These are phyloP conservation scores for Phytophthora podocarpi DNA, from an alignment of 352 stramenopile species.

Conservation along the genomic window DNA sequence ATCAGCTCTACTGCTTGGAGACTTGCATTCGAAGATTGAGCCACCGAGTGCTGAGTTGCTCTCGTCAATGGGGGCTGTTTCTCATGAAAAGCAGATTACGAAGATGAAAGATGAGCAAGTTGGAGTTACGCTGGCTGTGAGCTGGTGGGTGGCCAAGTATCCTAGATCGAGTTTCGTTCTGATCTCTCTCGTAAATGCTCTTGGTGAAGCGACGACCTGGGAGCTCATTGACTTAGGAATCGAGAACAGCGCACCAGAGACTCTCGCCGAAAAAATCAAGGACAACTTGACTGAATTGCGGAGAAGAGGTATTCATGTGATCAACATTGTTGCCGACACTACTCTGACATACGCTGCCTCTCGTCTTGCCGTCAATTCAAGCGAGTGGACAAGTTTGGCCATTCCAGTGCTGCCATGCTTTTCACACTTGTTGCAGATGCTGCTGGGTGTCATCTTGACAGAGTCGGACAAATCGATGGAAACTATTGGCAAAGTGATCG, in stretches of 20 bases:
- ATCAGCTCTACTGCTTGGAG: constrained; percentile 38
- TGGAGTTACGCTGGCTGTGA: constrained; percentile 72
- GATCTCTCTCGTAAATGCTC: constrained; percentile 72
- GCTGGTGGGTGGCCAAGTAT: constrained; percentile 58
- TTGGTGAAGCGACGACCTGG: constrained; percentile 62
- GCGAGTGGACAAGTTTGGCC: constrained; percentile 41
- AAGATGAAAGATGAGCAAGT: constrained; percentile 66
- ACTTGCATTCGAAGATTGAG: constrained; percentile 33
- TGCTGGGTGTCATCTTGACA: constrained; percentile 68
- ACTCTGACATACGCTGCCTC: constrained; percentile 44
- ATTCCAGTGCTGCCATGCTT: constrained; percentile 73
- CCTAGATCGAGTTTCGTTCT: constrained; percentile 58
- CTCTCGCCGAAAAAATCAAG: constrained; percentile 62
- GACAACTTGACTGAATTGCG: constrained; percentile 43
- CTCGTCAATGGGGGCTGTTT: constrained; percentile 18
- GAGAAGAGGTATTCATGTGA: constrained; percentile 57
- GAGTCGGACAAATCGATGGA: constrained; percentile 48
- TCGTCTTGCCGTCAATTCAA: constrained; percentile 45
- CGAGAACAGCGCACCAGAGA: constrained; percentile 43
- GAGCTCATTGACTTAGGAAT: constrained; percentile 64
- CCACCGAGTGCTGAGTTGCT: constrained; percentile 29
- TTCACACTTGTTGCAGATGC: constrained; percentile 51
- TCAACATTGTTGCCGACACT: constrained; percentile 75
- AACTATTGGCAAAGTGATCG: constrained; percentile 72
- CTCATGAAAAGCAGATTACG: constrained; percentile 56